phyloP scores from a whole-genome alignment of 768 basidiomycete genomes.

The Dioszegia crocea region DNA sequence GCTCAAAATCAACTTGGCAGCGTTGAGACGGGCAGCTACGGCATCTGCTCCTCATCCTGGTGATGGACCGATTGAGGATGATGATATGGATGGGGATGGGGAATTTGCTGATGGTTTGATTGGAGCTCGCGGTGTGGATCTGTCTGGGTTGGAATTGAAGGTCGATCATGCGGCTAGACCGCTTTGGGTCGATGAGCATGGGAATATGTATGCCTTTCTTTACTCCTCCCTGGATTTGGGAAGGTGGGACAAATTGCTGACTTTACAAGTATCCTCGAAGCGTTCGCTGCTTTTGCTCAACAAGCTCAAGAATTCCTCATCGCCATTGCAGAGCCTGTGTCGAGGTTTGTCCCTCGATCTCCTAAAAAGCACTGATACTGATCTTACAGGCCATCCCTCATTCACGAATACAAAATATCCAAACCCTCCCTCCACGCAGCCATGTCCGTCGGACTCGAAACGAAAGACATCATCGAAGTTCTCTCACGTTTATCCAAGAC shows the following conservation, averaged over 20 bases:
- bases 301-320: conserved; percentile 98
- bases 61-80: conserved; percentile 35
- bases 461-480: conserved; percentile 97
- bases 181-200: conserved; percentile 69
- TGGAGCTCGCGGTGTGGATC: conserved; percentile 34
- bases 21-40: conserved; percentile 17
- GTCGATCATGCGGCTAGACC: conserved; percentile 86
- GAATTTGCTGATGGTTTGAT: conserved; percentile 28
- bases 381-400: conserved; percentile 78
- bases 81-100: conserved; percentile 29
- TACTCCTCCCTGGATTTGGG: not conserved
- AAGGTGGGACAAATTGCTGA: conserved; percentile 53
- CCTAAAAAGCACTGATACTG: not conserved
- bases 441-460: conserved; percentile 95
- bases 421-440: conserved; percentile 97
- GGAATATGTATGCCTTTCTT: conserved; percentile 42
- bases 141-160: conserved; percentile 69
- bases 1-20: conserved; percentile 41
- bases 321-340: conserved; percentile 96
- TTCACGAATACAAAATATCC: conserved; percentile 98
- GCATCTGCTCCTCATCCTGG: conserved; percentile 26
- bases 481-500: conserved; percentile 61
- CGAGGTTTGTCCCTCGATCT: conserved; percentile 65
- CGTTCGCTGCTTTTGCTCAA: conserved; percentile 94
- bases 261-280: conserved; percentile 78